These are phyloP conservation scores for Pistacia integerrima DNA, from an alignment of 345 rosid genomes.

Conservation along the genomic window DNA sequence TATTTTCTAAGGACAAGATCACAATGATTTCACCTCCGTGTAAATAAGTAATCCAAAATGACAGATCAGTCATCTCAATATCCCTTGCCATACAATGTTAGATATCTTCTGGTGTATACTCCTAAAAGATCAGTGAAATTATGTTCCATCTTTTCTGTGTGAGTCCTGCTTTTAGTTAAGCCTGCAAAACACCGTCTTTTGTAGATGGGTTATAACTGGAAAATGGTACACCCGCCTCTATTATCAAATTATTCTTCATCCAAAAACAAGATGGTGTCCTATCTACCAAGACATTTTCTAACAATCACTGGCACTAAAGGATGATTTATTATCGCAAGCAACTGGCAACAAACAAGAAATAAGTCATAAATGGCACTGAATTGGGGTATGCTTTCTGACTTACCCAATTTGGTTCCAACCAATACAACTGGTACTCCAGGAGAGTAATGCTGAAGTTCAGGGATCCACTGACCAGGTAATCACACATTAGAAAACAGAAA, in stretches of 20 bases:
- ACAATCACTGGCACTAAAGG: background rate
- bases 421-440: constrained; percentile 89
- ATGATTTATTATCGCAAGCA: background rate
- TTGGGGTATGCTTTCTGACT: constrained; percentile 15
- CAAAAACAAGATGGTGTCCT: background rate
- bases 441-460: constrained; percentile 92
- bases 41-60: background rate
- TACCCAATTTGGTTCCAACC: constrained; percentile 94
- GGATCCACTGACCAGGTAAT: constrained; percentile 81
- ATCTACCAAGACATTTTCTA: background rate
- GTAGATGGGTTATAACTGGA: background rate
- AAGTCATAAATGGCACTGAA: background rate
- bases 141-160: background rate
- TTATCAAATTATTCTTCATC: background rate
- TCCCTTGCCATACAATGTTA: background rate
- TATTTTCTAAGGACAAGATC: background rate
- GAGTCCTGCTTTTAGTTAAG: background rate
- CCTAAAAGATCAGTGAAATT: background rate
- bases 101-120: background rate
- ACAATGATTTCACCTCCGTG: background rate
- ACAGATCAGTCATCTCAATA: background rate
- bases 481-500: constrained; percentile 25
- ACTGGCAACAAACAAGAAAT: background rate
- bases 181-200: background rate
- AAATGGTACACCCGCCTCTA: background rate